Percentiles rank a stretch among this genome's conserved stretches.
Evolutionary conservation across 2,329 filamentous ascomycete species (phyloP).

Genomic region (Metarhizium guizhouense): DNA sequence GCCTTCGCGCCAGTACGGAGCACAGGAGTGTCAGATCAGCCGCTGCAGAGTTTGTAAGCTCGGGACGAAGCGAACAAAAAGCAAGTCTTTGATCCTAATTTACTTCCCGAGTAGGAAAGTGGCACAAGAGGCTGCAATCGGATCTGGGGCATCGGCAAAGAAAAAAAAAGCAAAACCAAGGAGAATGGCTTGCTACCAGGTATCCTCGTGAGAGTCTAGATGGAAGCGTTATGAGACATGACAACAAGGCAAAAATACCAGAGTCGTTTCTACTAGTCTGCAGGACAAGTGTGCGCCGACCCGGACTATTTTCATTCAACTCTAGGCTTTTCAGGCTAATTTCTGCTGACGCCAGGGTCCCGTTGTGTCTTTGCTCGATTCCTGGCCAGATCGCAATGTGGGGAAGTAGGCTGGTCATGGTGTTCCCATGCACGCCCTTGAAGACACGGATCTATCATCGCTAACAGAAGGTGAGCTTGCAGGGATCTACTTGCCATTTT

Average conservation of each 20-base stretch:
- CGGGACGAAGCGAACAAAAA: conserved; percentile 4
- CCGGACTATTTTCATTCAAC: not conserved
- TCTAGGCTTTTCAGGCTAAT: not conserved
- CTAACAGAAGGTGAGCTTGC: not conserved
- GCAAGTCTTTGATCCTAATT: not conserved
- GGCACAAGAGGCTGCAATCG: not conserved
- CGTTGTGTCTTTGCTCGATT: not conserved
- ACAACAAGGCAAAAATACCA: too few relatives aligned
- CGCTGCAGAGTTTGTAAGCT: not conserved
- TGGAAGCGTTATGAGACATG: too few relatives aligned
- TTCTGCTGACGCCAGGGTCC: not conserved
- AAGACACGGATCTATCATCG: not conserved
- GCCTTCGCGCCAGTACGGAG: not conserved
- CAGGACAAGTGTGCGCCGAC: too few relatives aligned
- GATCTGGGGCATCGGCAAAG: not conserved
- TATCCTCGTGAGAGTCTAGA: too few relatives aligned
- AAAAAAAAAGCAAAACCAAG: too few relatives aligned
- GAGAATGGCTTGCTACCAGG: too few relatives aligned
- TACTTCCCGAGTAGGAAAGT: too few relatives aligned
- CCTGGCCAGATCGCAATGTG: not conserved
- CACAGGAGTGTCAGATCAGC: not conserved
- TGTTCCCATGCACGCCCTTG: not conserved
- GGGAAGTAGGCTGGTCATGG: not conserved
- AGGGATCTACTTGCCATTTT: not conserved
- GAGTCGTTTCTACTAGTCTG: too few relatives aligned